phyloP scores from a whole-genome alignment of 192 early-diverging fungal genomes.

The Podochytrium sp. region DNA sequence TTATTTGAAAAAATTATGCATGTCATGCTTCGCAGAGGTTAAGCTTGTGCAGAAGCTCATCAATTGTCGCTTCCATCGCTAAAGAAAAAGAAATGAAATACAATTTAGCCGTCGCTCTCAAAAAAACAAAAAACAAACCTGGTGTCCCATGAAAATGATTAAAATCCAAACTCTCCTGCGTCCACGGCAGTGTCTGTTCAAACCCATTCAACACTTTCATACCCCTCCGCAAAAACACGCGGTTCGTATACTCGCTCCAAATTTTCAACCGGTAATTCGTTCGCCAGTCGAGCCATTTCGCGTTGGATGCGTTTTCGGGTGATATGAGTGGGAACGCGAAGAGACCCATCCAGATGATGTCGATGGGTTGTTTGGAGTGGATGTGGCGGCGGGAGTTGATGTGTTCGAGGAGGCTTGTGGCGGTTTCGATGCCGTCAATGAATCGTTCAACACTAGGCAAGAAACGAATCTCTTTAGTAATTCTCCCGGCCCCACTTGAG shows the following conservation, averaged over 20 bases:
- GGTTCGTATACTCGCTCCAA: background rate
- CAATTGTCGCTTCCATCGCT: conserved; percentile 15
- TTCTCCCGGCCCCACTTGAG: too few relatives aligned
- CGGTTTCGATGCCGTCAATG: background rate
- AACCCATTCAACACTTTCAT: conserved; percentile 22
- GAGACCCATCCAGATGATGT: conserved; percentile 5
- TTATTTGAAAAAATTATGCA: too few relatives aligned
- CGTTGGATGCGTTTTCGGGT: background rate
- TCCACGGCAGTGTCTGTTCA: conserved; percentile 9
- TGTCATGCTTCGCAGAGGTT: too few relatives aligned
- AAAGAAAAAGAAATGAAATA: background rate
- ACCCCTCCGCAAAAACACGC: background rate
- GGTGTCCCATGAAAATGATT: background rate
- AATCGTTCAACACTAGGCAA: conserved; percentile 3
- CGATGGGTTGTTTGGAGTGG: background rate
- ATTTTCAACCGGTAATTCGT: conserved; percentile 13
- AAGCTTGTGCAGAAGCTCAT: conserved; percentile 23
- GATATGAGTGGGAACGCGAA: background rate
- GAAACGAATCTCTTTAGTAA: too few relatives aligned
- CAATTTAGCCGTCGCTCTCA: background rate
- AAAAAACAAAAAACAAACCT: conserved; percentile 3
- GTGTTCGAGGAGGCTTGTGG: background rate
- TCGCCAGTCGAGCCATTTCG: background rate
- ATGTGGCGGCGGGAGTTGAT: background rate
- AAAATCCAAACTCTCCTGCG: background rate